Percentiles rank a stretch among this genome's conserved stretches.
Evolutionary conservation across 2,329 filamentous ascomycete species (phyloP).

Genomic region (Alternaria ethzedia): DNA sequence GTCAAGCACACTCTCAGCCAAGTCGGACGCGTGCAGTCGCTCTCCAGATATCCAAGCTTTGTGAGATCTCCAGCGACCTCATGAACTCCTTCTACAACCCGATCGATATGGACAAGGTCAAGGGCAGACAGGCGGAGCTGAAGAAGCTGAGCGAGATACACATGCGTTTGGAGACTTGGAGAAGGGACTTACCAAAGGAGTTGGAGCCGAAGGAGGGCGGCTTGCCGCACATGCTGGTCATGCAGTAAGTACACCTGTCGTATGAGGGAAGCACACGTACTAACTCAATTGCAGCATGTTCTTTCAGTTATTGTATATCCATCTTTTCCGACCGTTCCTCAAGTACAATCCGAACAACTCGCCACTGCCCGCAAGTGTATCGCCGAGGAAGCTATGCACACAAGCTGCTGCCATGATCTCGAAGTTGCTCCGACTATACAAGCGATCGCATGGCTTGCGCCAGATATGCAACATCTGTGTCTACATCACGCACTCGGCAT

Average conservation of each 20-base stretch:
- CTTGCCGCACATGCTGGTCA: slow-evolving; percentile 78
- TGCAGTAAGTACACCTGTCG: too few species aligned
- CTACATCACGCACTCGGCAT: slow-evolving; percentile 93
- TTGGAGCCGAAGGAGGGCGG: slow-evolving; percentile 89
- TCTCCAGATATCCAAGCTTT: slow-evolving; percentile 80
- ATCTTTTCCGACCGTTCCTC: slow-evolving; percentile 92
- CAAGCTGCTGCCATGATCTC: slow-evolving; percentile 89
- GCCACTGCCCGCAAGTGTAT: slow-evolving; percentile 84
- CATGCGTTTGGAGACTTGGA: slow-evolving; percentile 88
- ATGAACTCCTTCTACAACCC: slow-evolving; percentile 92
- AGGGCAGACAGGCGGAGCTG: slow-evolving; percentile 81
- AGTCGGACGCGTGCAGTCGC: slow-evolving; percentile 75
- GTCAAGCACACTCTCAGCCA: slow-evolving; percentile 75
- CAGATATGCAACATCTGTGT: slow-evolving; percentile 97
- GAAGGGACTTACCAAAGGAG: slow-evolving; percentile 80
- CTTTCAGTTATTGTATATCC: slow-evolving; percentile 92
- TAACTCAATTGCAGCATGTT: slow-evolving; percentile 75
- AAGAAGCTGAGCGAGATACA: slow-evolving; percentile 94
- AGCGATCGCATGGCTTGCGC: slow-evolving; percentile 85
- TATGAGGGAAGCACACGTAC: too few species aligned
- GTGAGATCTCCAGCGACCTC: slow-evolving; percentile 92
- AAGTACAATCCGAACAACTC: slow-evolving; percentile 85
- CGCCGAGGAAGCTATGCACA: slow-evolving; percentile 87
- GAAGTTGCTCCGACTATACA: slow-evolving; percentile 93
- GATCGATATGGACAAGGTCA: slow-evolving; percentile 62